phyloP scores from a whole-genome alignment of 768 basidiomycete genomes.

The Gautieria morchelliformis region DNA sequence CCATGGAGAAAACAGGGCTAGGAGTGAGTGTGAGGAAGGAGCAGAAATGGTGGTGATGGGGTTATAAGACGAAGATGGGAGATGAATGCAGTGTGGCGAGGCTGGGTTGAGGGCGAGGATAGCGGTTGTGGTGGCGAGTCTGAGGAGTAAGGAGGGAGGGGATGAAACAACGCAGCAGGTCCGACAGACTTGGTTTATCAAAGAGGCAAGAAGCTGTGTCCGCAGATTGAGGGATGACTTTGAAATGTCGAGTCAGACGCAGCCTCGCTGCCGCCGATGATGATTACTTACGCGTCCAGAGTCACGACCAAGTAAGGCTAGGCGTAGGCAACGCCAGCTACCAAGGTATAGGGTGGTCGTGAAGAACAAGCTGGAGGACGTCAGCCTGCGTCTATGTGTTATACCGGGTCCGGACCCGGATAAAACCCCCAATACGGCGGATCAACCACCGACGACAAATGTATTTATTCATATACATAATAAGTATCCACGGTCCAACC shows the following conservation, averaged over 20 bases:
- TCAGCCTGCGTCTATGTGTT: background rate
- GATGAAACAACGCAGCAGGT: background rate
- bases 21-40: background rate
- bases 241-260: too few species aligned
- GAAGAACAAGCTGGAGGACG: background rate
- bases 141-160: background rate
- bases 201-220: too few species aligned
- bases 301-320: background rate
- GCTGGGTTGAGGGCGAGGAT: background rate
- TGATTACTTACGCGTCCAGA: too few species aligned
- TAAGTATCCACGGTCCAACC: too few species aligned
- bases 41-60: background rate
- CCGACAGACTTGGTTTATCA: background rate
- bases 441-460: too few species aligned
- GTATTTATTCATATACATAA: too few species aligned
- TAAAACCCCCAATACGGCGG: too few species aligned
- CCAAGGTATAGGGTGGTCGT: background rate
- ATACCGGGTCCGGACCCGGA: too few species aligned
- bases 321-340: background rate
- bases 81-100: background rate
- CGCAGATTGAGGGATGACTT: too few species aligned
- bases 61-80: background rate
- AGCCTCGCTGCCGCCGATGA: too few species aligned
- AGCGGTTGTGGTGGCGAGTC: background rate
- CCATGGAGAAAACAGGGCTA: constrained; percentile 35